phyloP scores from a whole-genome alignment of 352 stramenopile species.

The Phytopythium boreale region DNA sequence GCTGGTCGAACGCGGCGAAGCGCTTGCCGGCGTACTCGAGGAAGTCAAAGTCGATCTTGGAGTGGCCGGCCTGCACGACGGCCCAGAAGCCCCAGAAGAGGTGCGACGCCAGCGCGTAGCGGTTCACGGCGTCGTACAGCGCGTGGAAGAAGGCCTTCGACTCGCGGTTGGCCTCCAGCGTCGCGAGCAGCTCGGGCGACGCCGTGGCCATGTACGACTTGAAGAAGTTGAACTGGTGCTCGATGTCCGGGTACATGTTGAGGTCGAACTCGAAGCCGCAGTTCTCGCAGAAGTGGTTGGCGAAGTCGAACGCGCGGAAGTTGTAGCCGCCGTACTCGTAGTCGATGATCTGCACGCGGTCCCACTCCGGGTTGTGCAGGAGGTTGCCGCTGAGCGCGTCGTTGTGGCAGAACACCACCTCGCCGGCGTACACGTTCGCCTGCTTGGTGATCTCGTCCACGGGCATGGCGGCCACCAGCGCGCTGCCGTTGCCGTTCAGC shows the following conservation, averaged over 20 bases:
- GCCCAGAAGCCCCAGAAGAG: slow-evolving; percentile 94
- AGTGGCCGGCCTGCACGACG: slow-evolving; percentile 89
- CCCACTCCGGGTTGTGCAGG: slow-evolving; percentile 68
- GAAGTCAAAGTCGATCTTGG: slow-evolving; percentile 91
- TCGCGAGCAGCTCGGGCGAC: slow-evolving; percentile 53
- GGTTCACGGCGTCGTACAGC: slow-evolving; percentile 82
- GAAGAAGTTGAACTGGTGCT: slow-evolving; percentile 86
- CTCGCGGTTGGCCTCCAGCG: slow-evolving; percentile 66
- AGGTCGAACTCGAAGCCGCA: slow-evolving; percentile 93
- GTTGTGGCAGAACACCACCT: slow-evolving; percentile 93
- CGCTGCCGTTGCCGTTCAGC: slow-evolving; percentile 60
- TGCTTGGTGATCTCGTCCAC: slow-evolving; percentile 76
- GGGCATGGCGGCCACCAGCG: slow-evolving; percentile 44
- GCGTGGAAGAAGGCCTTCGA: slow-evolving; percentile 82
- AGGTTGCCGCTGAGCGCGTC: slow-evolving; percentile 90
- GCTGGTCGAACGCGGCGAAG: slow-evolving; percentile 77
- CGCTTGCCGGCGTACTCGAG: slow-evolving; percentile 81
- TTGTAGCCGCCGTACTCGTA: slow-evolving; percentile 95
- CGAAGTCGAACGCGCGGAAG: slow-evolving; percentile 92
- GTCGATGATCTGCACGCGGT: slow-evolving; percentile 92
- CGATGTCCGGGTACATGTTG: slow-evolving; percentile 73
- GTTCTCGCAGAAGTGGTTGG: slow-evolving; percentile 95
- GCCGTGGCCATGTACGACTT: slow-evolving; percentile 78
- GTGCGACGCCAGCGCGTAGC: slow-evolving; percentile 88
- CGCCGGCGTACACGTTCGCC: slow-evolving; percentile 67